phyloP scores from a whole-genome alignment of 73 alveolate species.

The Loxodes magnus region DNA sequence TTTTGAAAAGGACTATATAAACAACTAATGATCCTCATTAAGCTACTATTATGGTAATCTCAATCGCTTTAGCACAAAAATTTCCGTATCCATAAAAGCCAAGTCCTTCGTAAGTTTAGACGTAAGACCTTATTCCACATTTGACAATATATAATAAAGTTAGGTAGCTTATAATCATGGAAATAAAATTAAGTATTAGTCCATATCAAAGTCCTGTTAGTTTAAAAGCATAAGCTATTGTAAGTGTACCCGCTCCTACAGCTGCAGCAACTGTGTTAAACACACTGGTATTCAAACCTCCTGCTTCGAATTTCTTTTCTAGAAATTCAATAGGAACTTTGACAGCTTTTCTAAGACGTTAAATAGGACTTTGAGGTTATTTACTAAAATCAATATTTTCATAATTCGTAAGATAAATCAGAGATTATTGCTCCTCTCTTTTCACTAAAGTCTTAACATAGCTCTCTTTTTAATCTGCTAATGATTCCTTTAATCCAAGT shows the following conservation, averaged over 20 bases:
- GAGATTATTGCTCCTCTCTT: no score
- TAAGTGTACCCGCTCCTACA: constrained; percentile 55
- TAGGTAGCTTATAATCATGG: constrained; percentile 40
- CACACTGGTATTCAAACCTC: constrained; percentile 39
- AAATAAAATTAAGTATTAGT: constrained; percentile 19
- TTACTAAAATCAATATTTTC: no score
- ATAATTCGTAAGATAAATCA: no score
- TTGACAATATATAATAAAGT: constrained; percentile 40
- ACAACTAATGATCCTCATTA: constrained; percentile 37
- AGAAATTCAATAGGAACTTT: constrained; percentile 32
- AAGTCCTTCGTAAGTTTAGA: constrained; percentile 35
- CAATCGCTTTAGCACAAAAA: constrained; percentile 15
- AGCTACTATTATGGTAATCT: constrained; percentile 20
- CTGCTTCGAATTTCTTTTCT: constrained; percentile 32
- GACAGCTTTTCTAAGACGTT: neutral
- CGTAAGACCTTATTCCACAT: constrained; percentile 20
- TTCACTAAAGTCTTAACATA: no score
- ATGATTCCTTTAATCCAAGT: no score
- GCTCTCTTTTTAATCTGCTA: no score
- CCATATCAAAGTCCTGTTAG: constrained; percentile 39
- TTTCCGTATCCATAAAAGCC: constrained; percentile 31
- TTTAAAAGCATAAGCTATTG: constrained; percentile 29
- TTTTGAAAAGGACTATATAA: constrained; percentile 40
- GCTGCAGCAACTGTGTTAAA: constrained; percentile 45
- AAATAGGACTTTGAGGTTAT: neutral